Evolutionary conservation across 2,329 filamentous ascomycete species (phyloP), one percentile per base, ranked within the genome.

Genomic region (Curvularia lunata): DNA sequence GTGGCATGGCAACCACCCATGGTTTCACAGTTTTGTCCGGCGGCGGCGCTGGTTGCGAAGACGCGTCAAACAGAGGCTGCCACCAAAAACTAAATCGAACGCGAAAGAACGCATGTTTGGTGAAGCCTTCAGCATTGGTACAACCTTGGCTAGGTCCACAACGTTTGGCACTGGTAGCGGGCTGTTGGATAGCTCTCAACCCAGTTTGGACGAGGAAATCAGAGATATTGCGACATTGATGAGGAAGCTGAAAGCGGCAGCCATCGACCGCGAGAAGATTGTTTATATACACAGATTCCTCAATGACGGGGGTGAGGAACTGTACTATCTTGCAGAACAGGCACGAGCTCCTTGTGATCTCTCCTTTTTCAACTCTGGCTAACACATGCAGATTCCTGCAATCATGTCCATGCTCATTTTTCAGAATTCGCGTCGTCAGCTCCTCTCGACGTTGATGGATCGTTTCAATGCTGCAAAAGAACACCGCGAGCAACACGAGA

Each of bases 21-120:
- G 94, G 93, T 97, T 92, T 77, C 94, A 93, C 75, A 96, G 92
- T 1, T 99, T 94, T 72, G 95, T 97, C n/a, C 85, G 95, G 34
- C 83, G 95, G 65, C 85, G 95, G 61, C 87, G 91, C 21, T 99
- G 95, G 95, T 86, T 94, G 53, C 84, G 95, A 42, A 90, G 91
- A 75, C 84, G 95, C 32, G 84, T 90, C 51, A 91, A 90, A 77
- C 85, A 86, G 72, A 80, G 75, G 45, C 53, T 71, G n/a, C 73
- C 73, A 9, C 68, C 71, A 12, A 75, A 70, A 62, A 72, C 67
- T 8, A 73, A 71, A 50, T 69, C 72, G 47, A 66, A 70, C 12
- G 55, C 58, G 21, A 67, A 69, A 47, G 72, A 75, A 51, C 67
- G 73, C 27, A 54, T 77, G 48, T 76, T 75, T 50, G 75, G 77